Percentiles rank a stretch among this genome's conserved stretches.
Conservation (phyloP, 306 rosid genomes). For the Lupinus albus region DNA sequence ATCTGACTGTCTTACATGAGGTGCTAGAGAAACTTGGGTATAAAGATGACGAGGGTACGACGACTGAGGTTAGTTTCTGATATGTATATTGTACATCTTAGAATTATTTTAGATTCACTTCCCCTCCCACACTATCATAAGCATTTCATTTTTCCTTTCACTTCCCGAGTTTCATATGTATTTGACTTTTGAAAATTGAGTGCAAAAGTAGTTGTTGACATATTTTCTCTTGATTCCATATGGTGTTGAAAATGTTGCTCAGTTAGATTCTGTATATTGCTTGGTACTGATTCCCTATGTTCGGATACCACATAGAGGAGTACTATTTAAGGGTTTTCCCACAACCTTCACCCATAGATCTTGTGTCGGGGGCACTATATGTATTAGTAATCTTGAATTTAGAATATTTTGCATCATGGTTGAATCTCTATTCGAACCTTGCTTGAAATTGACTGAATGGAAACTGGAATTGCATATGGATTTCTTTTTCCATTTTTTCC, state of each 20-base stretch:
- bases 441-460: background rate
- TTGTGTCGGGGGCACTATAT: background rate
- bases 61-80: constrained; percentile 63
- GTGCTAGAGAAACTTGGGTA: constrained; percentile 82
- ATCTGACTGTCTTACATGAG: constrained; percentile 87
- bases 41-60: constrained; percentile 94
- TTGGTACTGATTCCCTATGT: background rate
- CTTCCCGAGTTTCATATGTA: background rate
- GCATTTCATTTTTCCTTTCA: no score
- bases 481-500: no score
- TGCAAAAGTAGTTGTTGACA: background rate
- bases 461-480: background rate
- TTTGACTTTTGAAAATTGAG: background rate
- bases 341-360: background rate
- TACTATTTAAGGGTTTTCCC: background rate
- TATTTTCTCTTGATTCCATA: background rate
- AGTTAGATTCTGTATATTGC: background rate
- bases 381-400: background rate
- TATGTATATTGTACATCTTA: background rate
- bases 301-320: background rate
- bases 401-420: background rate
- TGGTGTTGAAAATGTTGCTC: background rate
- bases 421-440: background rate
- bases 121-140: background rate
- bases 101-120: background rate